Percentiles rank a stretch among this genome's conserved stretches.
Evolutionary conservation across 495 filamentous ascomycete species (phyloP).

Genomic region (Apiosordaria backusii): DNA sequence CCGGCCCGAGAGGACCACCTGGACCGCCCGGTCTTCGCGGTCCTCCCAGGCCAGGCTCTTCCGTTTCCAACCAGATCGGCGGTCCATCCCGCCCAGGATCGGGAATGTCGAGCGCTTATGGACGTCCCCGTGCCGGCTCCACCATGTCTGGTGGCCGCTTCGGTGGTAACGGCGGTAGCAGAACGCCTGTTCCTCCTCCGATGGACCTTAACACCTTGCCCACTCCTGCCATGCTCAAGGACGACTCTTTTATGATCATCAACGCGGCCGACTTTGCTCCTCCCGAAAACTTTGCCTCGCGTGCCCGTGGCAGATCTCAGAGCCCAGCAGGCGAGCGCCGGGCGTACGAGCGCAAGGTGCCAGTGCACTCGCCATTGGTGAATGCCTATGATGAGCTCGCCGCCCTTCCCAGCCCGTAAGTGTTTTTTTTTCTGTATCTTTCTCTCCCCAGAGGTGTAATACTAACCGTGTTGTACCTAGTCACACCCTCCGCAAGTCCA

Average conservation of each 20-base stretch:
- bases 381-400: conserved; percentile 85
- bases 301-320: conserved; percentile 68
- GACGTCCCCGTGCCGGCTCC: conserved; percentile 43
- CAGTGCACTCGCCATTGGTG: conserved; percentile 70
- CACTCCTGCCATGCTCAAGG: conserved; percentile 79
- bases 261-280: conserved; percentile 83
- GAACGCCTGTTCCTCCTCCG: conserved; percentile 70
- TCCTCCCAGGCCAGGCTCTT: conserved; percentile 44
- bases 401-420: conserved; percentile 87
- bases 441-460: not conserved
- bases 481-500: conserved; percentile 81
- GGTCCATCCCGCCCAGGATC: conserved; percentile 58
- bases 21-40: conserved; percentile 26
- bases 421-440: conserved; percentile 26
- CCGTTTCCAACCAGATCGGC: conserved; percentile 37
- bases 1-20: conserved; percentile 27
- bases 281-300: conserved; percentile 63
- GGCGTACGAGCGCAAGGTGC: conserved; percentile 67
- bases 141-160: conserved; percentile 35
- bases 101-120: conserved; percentile 59
- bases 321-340: conserved; percentile 72
- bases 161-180: conserved; percentile 28
- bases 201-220: conserved; percentile 70
- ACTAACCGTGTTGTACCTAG: conserved; percentile 40
- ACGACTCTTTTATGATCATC: conserved; percentile 70